Evolutionary conservation across 2,329 filamentous ascomycete genomes (phyloP).

Genomic region (Mycocentrospora acerina): DNA sequence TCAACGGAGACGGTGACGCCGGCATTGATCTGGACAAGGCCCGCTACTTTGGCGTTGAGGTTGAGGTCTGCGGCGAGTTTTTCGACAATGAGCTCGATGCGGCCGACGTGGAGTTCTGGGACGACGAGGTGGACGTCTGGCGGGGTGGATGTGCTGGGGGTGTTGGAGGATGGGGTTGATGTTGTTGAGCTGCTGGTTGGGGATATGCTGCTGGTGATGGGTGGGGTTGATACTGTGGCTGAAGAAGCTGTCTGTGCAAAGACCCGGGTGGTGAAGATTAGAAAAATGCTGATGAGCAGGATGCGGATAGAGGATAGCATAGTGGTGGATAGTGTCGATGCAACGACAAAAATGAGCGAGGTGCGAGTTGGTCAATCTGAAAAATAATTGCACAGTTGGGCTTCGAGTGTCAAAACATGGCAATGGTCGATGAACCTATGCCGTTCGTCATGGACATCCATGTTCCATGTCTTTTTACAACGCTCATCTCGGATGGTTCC

Average conservation of each 20-base stretch:
- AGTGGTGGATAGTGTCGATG: conserved; percentile 5
- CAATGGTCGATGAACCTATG: no score
- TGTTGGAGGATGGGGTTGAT: conserved; percentile 21
- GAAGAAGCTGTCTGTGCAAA: conserved; percentile 31
- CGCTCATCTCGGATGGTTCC: conserved; percentile 38
- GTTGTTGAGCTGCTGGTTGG: conserved; percentile 18
- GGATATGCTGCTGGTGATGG: conserved; percentile 28
- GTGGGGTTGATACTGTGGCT: conserved; percentile 23
- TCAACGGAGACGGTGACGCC: conserved; percentile 50
- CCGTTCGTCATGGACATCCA: conserved; percentile 11
- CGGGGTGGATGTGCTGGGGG: conserved; percentile 39
- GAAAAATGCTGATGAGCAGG: conserved; percentile 32
- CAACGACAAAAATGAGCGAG: conserved; percentile 11
- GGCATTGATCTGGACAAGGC: conserved; percentile 56
- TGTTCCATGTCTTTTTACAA: conserved; percentile 6
- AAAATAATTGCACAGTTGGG: conserved; percentile 14
- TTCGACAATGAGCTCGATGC: conserved; percentile 63
- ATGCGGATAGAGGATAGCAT: conserved; percentile 40
- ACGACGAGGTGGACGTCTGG: conserved; percentile 62
- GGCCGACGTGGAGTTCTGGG: conserved; percentile 59
- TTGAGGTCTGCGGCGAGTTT: conserved; percentile 61
- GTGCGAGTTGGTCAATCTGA: conserved; percentile 10
- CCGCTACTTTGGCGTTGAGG: conserved; percentile 61
- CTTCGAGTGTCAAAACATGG: no score
- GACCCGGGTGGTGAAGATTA: conserved; percentile 27